These are phyloP conservation scores for Zymoseptoria brevis DNA, from an alignment of 2,329 filamentous ascomycete genomes.

Conservation along the genomic window DNA sequence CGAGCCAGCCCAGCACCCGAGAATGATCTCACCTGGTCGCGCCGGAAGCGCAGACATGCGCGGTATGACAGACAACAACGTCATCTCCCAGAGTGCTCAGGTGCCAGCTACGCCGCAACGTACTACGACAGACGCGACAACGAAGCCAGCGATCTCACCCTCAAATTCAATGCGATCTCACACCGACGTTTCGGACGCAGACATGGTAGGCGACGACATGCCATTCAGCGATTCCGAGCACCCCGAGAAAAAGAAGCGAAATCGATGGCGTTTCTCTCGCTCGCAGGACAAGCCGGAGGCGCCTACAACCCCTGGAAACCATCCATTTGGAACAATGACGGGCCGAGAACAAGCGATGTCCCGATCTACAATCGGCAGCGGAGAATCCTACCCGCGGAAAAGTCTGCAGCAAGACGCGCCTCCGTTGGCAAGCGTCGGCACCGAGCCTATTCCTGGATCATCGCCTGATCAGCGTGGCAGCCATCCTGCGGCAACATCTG, in stretches of 20 bases:
- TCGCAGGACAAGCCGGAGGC: slow-evolving; percentile 25
- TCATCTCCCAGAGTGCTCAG: slow-evolving; percentile 21
- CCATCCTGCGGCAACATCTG: slow-evolving; percentile 18
- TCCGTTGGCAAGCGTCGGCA: slow-evolving; percentile 13
- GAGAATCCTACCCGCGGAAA: slow-evolving; percentile 19
- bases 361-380: slow-evolving; percentile 27
- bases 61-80: slow-evolving; percentile 25
- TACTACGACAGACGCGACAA: slow-evolving; percentile 51
- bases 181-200: slow-evolving; percentile 75
- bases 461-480: slow-evolving; percentile 8
- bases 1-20: slow-evolving; percentile 22
- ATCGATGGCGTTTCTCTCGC: slow-evolving; percentile 61
- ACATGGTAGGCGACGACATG: slow-evolving; percentile 58
- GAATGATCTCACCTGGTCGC: slow-evolving; percentile 18
- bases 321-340: slow-evolving; percentile 25
- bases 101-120: slow-evolving; percentile 59
- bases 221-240: slow-evolving; percentile 16
- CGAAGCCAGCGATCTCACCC: slow-evolving; percentile 64
- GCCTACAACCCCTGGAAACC: slow-evolving; percentile 17
- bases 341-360: slow-evolving; percentile 25
- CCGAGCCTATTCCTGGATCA: slow-evolving; percentile 13
- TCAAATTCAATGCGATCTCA: slow-evolving; percentile 68
- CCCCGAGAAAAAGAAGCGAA: slow-evolving; percentile 58
- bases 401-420: slow-evolving; percentile 25
- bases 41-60: slow-evolving; percentile 12